A percentile compares a stretch with the other conserved stretches of the same genome.
phyloP scores from a whole-genome alignment of 768 basidiomycete genomes.

The Boletus vermiculosoides region DNA sequence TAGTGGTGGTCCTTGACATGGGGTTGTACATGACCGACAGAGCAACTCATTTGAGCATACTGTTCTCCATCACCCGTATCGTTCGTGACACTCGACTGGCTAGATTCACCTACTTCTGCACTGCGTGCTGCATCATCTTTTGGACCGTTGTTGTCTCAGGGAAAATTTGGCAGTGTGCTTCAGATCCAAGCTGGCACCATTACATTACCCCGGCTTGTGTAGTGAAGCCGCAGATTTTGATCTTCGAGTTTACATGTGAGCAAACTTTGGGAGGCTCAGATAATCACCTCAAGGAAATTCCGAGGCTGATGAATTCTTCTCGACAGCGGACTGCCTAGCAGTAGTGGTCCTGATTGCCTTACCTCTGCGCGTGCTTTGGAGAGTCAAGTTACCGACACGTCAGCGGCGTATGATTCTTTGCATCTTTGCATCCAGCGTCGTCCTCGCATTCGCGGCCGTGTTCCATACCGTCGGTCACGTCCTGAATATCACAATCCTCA shows the following conservation, averaged over 20 bases:
- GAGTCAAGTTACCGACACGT: constrained; percentile 10
- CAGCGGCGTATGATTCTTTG: constrained; percentile 20
- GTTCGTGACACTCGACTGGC: not conserved
- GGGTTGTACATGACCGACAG: not conserved
- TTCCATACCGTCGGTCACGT: constrained; percentile 8
- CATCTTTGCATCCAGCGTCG: constrained; percentile 15
- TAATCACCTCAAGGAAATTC: not conserved
- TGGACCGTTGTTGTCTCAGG: not conserved
- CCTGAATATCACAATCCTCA: not conserved
- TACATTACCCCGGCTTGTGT: not conserved
- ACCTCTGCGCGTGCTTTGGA: constrained; percentile 18
- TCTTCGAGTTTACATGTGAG: constrained; percentile 12
- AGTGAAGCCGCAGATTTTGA: not conserved
- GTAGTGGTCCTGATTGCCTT: constrained; percentile 14
- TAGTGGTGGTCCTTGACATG: not conserved
- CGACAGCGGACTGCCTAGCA: constrained; percentile 7
- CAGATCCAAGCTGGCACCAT: constrained; percentile 4
- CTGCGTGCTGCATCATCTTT: not conserved
- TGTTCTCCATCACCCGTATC: constrained; percentile 19
- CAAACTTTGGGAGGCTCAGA: not conserved
- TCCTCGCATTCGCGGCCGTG: constrained; percentile 12
- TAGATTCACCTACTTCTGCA: not conserved
- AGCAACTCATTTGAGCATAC: constrained; percentile 12
- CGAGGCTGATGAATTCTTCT: not conserved
- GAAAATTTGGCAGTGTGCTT: constrained; percentile 9